Percentiles rank a stretch among this genome's conserved stretches.
Evolutionary conservation across 306 rosid species (phyloP).

Genomic region (Echinosophora koreensis): DNA sequence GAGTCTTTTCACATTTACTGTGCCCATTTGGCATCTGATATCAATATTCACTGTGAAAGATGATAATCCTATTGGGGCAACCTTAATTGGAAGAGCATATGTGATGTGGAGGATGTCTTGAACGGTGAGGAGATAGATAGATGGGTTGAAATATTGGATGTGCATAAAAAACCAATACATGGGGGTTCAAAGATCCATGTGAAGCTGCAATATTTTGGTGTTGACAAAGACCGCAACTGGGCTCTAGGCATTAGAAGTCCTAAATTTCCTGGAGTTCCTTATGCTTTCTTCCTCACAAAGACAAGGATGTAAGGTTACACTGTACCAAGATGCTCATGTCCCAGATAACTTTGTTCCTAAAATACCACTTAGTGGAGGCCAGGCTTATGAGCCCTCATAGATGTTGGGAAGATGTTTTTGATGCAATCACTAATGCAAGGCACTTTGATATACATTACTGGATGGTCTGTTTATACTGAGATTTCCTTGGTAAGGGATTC

Average conservation of each 20-base stretch:
- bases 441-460: slow-evolving; percentile 69
- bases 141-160: slow-evolving; percentile 65
- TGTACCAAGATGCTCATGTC: slow-evolving; percentile 73
- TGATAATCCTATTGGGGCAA: slow-evolving; percentile 70
- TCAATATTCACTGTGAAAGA: slow-evolving; percentile 71
- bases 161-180: slow-evolving; percentile 54
- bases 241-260: slow-evolving; percentile 62
- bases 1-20: slow-evolving; percentile 80
- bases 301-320: slow-evolving; percentile 66
- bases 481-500: slow-evolving; percentile 69
- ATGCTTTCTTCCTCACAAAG: slow-evolving; percentile 68
- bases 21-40: slow-evolving; percentile 63
- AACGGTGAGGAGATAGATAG: slow-evolving; percentile 60
- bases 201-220: slow-evolving; percentile 63
- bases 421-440: slow-evolving; percentile 66
- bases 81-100: slow-evolving; percentile 74
- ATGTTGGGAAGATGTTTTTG: slow-evolving; percentile 81
- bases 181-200: slow-evolving; percentile 72
- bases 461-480: slow-evolving; percentile 78
- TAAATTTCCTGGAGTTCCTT: slow-evolving; percentile 75
- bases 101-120: slow-evolving; percentile 57
- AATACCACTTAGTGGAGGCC: slow-evolving; percentile 67
- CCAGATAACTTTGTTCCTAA: slow-evolving; percentile 71
- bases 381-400: slow-evolving; percentile 59
- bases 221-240: slow-evolving; percentile 62